Evolutionary conservation across 2,329 filamentous ascomycete species (phyloP), one percentile per base, ranked within the genome.

Genomic region (Orbilia brochopaga): DNA sequence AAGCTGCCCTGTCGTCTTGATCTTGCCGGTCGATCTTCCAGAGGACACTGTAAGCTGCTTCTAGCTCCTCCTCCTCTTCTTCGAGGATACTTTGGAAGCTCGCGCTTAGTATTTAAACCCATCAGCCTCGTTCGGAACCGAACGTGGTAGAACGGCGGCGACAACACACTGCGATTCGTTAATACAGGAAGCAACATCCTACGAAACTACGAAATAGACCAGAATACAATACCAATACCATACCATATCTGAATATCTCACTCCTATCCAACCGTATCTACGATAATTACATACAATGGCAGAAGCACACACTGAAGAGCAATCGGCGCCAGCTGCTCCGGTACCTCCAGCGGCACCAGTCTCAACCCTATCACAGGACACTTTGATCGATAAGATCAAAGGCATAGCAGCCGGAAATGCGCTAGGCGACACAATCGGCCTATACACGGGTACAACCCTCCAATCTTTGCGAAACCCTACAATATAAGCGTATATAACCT

Each of bases 371-470:
- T 3, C 74, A 63, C 55, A 59, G 74, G 32, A 77, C 75, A n/a
- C 57, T 19, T 74, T 77, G 2, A 59, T 78, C 17, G 78, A 80
- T 63, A 80, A 79, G 70, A 79, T 83, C 48, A 76, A 80, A 30
- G 83, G 83, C 51, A 79, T 79, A 51, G 78, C 85, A 30, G 76
- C 85, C 60, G 84, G 82, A 23, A 83, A 83, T 19, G 83, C 83
- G 1, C 78, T 85, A 6, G 84, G 84, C 27, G 83, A 85, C 74
- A 81, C 83, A 19, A 83, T 85, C 65, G 83, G 83, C 1, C 75
- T 85, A 5, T 85, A 85, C 76, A 85, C 84, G 6, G 76, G 76
- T 78, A 57, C 27, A 32, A n/a, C n/a, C n/a, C n/a, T 32, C 8
- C 27, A 3, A 32, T 8, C 27, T 8, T 32, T 32, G 27, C 27